A percentile compares a stretch with the other conserved stretches of the same genome.
These are phyloP conservation scores for Dispira parvispora DNA, from an alignment of 192 early-diverging fungal species.

Conservation along the genomic window DNA sequence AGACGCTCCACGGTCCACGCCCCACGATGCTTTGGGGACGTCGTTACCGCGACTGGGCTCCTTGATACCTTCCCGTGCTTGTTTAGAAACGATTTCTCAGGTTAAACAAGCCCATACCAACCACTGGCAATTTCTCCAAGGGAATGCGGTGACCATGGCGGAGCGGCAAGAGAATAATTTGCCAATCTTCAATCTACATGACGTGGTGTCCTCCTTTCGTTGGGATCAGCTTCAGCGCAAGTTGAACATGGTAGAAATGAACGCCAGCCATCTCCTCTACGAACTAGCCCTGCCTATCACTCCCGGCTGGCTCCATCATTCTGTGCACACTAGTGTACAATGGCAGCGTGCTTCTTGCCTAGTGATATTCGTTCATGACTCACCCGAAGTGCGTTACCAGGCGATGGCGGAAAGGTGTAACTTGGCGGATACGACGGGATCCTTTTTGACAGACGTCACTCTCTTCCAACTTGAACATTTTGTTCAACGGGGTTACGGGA, in stretches of 20 bases:
- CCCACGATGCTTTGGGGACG: not conserved
- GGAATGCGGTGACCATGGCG: not conserved
- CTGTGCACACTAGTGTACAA: no score
- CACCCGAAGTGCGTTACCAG: constrained; percentile 1
- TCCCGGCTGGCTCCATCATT: not conserved
- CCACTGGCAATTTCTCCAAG: not conserved
- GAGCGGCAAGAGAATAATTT: not conserved
- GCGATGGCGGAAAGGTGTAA: not conserved
- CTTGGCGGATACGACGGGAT: not conserved
- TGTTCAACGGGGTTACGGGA: not conserved
- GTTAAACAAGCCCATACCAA: constrained; percentile 1
- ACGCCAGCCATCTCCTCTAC: not conserved
- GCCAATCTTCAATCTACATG: not conserved
- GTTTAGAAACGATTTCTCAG: not conserved
- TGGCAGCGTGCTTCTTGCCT: not conserved
- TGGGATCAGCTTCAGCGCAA: not conserved
- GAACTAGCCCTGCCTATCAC: not conserved
- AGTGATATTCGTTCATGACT: constrained; percentile 4
- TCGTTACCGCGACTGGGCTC: constrained; percentile 4
- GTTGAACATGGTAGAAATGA: not conserved
- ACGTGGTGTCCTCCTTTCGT: no score
- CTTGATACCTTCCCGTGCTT: not conserved
- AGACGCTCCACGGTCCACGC: constrained; percentile 8
- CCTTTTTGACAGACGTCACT: not conserved
- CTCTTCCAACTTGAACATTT: not conserved